Percentiles rank a stretch among this genome's conserved stretches.
These are phyloP conservation scores for Aspergillus avenaceus DNA, from an alignment of 495 filamentous ascomycete species.

Conservation along the genomic window DNA sequence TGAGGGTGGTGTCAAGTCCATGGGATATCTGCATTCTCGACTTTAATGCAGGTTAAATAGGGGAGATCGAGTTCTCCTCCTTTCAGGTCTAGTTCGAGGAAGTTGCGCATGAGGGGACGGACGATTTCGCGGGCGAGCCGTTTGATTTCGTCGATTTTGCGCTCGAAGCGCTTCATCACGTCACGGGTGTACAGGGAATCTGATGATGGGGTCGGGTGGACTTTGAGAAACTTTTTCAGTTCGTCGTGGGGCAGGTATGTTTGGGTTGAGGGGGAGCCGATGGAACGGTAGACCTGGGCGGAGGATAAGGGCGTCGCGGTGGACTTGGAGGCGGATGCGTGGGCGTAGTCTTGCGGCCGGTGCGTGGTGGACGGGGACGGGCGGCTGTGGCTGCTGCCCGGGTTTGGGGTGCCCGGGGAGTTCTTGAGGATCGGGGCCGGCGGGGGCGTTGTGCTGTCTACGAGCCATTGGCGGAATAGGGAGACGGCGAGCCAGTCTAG, in stretches of 20 bases:
- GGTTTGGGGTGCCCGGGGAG: slow-evolving; percentile 15
- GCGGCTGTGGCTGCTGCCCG: slow-evolving; percentile 21
- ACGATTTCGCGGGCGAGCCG: slow-evolving; percentile 74
- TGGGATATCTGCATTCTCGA: slow-evolving; percentile 75
- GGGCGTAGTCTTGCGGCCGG: slow-evolving; percentile 3
- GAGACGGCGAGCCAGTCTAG: slow-evolving; percentile 83
- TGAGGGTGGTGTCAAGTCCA: slow-evolving; percentile 51
- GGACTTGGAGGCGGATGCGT: slow-evolving; percentile 13
- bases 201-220: slow-evolving; percentile 43
- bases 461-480: slow-evolving; percentile 86
- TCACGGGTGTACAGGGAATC: slow-evolving; percentile 70
- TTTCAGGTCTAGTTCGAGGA: slow-evolving; percentile 69
- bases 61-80: slow-evolving; percentile 44
- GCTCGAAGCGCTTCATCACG: slow-evolving; percentile 74
- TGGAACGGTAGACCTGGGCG: slow-evolving; percentile 67
- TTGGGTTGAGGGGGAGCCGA: slow-evolving; percentile 54
- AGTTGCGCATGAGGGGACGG: slow-evolving; percentile 80
- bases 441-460: slow-evolving; percentile 76
- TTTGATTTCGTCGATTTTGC: slow-evolving; percentile 83
- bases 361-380: slow-evolving; percentile 13
- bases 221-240: slow-evolving; percentile 80
- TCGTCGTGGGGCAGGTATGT: slow-evolving; percentile 80
- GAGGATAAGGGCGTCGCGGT: slow-evolving; percentile 22
- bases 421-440: slow-evolving; percentile 48
- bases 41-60: slow-evolving; percentile 77